Conservation (phyloP, 2,329 filamentous ascomycete genomes). For the Cladosporium austrohemisphaericum region DNA sequence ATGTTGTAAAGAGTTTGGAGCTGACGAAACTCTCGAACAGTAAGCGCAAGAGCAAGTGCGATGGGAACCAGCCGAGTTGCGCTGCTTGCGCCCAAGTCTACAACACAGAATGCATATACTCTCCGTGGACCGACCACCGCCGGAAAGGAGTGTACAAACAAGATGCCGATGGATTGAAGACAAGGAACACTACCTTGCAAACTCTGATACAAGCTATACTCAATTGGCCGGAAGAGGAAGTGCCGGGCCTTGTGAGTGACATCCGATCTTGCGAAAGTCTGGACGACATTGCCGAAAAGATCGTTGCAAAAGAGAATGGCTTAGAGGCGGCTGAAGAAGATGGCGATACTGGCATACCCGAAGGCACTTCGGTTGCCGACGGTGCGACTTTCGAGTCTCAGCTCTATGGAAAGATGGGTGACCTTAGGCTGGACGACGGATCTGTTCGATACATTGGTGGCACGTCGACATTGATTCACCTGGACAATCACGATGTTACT, state of each 20-base stretch:
- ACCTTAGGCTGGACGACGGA: slow-evolving; percentile 81
- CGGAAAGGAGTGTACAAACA: slow-evolving; percentile 96
- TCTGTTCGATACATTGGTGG: slow-evolving; percentile 88
- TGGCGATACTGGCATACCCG: slow-evolving; percentile 36
- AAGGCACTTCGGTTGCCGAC: slow-evolving; percentile 27
- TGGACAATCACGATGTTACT: slow-evolving; percentile 49
- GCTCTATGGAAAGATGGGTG: slow-evolving; percentile 87
- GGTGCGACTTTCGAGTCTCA: slow-evolving; percentile 64
- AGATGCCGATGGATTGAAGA: slow-evolving; percentile 83
- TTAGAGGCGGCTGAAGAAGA: slow-evolving; percentile 44
- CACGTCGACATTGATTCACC: slow-evolving; percentile 86
- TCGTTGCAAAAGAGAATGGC: slow-evolving; percentile 52
- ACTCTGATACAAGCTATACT: slow-evolving; percentile 90
- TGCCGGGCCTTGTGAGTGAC: slow-evolving; percentile 72
- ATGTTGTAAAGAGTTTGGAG: not conserved
- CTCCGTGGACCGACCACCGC: slow-evolving; percentile 92
- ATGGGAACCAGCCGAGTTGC: slow-evolving; percentile 85
- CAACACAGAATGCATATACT: slow-evolving; percentile 84
- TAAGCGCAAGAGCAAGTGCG: slow-evolving; percentile 56
- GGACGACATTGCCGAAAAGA: slow-evolving; percentile 60
- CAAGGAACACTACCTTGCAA: slow-evolving; percentile 80
- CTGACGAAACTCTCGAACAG: slow-evolving; percentile 17
- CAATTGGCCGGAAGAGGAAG: slow-evolving; percentile 84
- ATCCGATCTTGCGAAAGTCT: slow-evolving; percentile 82
- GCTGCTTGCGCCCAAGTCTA: slow-evolving; percentile 97